Conservation (phyloP, 306 rosid species). For the Dryas alaskensis region DNA sequence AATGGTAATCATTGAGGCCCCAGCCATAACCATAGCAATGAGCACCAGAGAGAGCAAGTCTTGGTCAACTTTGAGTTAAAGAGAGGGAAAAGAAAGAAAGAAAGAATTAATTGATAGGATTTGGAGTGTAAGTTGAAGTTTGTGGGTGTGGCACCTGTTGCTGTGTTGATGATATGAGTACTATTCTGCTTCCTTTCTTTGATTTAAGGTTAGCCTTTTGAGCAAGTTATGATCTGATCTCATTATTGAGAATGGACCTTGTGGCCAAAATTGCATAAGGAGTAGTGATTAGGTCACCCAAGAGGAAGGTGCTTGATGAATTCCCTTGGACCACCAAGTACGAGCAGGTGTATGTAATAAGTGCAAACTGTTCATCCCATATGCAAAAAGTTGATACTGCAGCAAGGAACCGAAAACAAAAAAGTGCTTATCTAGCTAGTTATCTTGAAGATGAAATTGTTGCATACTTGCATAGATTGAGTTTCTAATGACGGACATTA, state of each 20-base stretch:
- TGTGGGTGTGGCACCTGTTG: constrained; percentile 2
- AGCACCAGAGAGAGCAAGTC: constrained; percentile 15
- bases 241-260: constrained; percentile 21
- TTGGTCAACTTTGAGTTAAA: constrained; percentile 21
- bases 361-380: constrained; percentile 11
- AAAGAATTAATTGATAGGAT: constrained; percentile 3
- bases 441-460: too few species aligned
- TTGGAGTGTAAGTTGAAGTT: constrained; percentile 4
- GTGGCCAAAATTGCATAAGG: constrained; percentile 29
- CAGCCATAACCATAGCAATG: constrained; percentile 20
- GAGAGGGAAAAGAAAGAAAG: background rate
- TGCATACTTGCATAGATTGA: too few species aligned
- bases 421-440: too few species aligned
- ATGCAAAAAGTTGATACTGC: background rate
- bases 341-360: constrained; percentile 25
- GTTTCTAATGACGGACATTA: background rate
- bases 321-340: constrained; percentile 34
- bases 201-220: constrained; percentile 18
- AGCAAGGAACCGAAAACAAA: too few species aligned
- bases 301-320: constrained; percentile 15
- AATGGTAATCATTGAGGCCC: constrained; percentile 31
- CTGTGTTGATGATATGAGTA: constrained; percentile 2
- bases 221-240: constrained; percentile 17
- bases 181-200: background rate
- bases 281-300: constrained; percentile 34